Base-by-base conservation (phyloP, 306 rosid genomes). In the Ammopiptanthus mongolicus region DNA sequence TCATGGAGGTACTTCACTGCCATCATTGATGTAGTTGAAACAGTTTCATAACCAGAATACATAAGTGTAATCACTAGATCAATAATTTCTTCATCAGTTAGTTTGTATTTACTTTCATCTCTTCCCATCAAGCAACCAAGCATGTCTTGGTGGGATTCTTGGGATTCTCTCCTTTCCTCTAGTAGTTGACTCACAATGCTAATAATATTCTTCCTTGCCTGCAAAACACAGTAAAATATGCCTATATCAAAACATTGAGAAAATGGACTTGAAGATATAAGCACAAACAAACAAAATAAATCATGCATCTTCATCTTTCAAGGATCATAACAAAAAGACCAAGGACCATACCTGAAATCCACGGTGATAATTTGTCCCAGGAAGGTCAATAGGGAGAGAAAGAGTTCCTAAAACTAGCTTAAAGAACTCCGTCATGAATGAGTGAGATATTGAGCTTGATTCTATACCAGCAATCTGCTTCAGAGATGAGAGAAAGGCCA, bases 1-100 rank as follows among this genome's bases (percentile, higher is more conserved):
- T 96, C 99, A 76, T 89, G 98, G 68, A 96, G 96, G 62, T 86
- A 92, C 78, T 96, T 96, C 15, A 96, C 88, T 21, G 97, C 97
- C 99, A 96, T 96, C 99, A 96, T 96, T n/a, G 99, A 86, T 13
- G 99, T 96, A 0, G 99, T 90, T 17, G 99, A 96, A 79, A 96
- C 98, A 58, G 99, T 96, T 86, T 96, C 99, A 67, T 90, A 96
- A 3, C 99, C 99, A 44, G 99, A 96, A 75, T 96, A 92, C 71
- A 96, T 79, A 21, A 96, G 70, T 8, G 98, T 89, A 15, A 96
- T 88, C 5, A 96, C 80, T 18, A 82, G 86, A 89, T 96, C 99
- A 48, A 96, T 87, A 34, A 96, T 84, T 66, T 96, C 98, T 80
- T 90, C 98, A 66, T 96, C 97, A 44, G 61, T 83, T 12, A 92